A percentile compares a stretch with the other conserved stretches of the same genome.
phyloP scores from a whole-genome alignment of 2,329 filamentous ascomycete species.

The Passalora sequoiae region DNA sequence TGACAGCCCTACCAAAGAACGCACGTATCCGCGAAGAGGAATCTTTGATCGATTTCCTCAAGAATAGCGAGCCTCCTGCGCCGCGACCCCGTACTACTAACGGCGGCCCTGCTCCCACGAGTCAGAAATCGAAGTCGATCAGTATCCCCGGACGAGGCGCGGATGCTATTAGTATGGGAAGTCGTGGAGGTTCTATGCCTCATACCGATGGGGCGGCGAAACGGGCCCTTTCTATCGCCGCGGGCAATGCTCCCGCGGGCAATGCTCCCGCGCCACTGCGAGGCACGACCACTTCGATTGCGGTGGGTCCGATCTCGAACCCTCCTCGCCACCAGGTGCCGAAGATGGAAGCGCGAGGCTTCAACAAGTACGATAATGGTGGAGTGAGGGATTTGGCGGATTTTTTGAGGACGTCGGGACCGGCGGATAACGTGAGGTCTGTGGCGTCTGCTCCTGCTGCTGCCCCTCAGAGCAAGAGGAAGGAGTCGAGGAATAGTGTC shows the following conservation, averaged over 20 bases:
- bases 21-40: slow-evolving; percentile 48
- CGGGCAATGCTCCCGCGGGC: slow-evolving; percentile 3
- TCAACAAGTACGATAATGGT: slow-evolving; percentile 5
- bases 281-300: slow-evolving; percentile 12
- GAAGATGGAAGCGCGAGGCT: slow-evolving; percentile 13
- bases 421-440: no score
- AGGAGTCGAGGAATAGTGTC: no score
- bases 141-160: slow-evolving; percentile 10
- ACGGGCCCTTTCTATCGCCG: neutral
- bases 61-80: slow-evolving; percentile 60
- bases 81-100: slow-evolving; percentile 3
- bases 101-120: neutral
- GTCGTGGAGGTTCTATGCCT: slow-evolving; percentile 12
- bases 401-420: slow-evolving; percentile 16
- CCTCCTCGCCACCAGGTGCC: slow-evolving; percentile 10
- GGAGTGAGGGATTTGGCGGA: slow-evolving; percentile 19
- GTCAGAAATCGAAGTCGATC: slow-evolving; percentile 6
- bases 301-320: slow-evolving; percentile 15
- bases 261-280: slow-evolving; percentile 5
- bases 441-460: no score
- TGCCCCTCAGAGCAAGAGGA: no score
- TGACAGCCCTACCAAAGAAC: slow-evolving; percentile 42
- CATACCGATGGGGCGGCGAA: slow-evolving; percentile 9
- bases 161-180: slow-evolving; percentile 16
- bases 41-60: slow-evolving; percentile 68